phyloP scores from a whole-genome alignment of 176 grass and related monocot species.

The Zoysia pacifica region DNA sequence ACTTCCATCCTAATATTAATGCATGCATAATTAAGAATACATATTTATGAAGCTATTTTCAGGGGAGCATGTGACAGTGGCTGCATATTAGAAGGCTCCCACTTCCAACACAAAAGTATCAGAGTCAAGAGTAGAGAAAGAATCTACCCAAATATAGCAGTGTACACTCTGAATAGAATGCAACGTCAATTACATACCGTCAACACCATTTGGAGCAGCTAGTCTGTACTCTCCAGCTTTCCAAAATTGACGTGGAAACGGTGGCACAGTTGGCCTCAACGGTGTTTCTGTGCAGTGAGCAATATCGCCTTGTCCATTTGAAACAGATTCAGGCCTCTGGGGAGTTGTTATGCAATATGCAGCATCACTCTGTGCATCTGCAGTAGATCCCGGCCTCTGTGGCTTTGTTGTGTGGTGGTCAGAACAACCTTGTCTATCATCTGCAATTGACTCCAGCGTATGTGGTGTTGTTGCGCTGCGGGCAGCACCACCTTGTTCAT shows the following conservation, averaged over 20 bases:
- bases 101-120: neutral
- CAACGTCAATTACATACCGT: slow-evolving; percentile 24
- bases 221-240: slow-evolving; percentile 54
- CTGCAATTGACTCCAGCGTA: neutral
- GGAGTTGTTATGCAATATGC: neutral
- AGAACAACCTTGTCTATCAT: neutral
- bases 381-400: slow-evolving; percentile 13
- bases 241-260: slow-evolving; percentile 56
- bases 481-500: neutral
- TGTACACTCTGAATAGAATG: neutral
- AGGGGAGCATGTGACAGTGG: neutral
- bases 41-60: slow-evolving; percentile 2
- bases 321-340: slow-evolving; percentile 23
- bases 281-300: neutral
- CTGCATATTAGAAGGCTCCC: neutral
- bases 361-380: neutral
- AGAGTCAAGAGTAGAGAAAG: neutral
- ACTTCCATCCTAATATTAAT: neutral
- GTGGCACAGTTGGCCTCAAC: neutral
- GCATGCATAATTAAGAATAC: neutral
- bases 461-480: neutral
- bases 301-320: neutral
- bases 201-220: slow-evolving; percentile 32
- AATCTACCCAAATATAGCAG: slow-evolving; percentile 5
- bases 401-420: neutral